Evolutionary conservation across 139 green algal species (phyloP).

Genomic region (Haematococcus lacustris): DNA sequence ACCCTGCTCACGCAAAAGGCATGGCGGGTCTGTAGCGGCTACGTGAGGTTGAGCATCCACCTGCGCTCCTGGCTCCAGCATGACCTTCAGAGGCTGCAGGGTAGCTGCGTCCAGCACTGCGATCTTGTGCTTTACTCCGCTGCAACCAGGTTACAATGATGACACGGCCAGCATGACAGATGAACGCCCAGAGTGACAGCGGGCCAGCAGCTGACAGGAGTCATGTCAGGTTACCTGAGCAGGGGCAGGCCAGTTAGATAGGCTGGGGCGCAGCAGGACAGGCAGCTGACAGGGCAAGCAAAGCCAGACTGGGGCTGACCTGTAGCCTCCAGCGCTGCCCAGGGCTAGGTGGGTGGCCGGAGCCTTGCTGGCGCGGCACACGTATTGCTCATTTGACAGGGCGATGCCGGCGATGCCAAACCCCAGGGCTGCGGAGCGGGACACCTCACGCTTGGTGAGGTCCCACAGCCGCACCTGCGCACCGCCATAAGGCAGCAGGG

Average conservation of each 20-base stretch:
- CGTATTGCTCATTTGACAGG: conserved; percentile 13
- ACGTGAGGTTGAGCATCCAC: too few species aligned
- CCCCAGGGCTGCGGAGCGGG: conserved; percentile 14
- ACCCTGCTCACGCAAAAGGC: too few species aligned
- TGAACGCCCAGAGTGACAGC: too few species aligned
- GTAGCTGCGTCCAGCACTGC: conserved; percentile 33
- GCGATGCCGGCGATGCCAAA: conserved; percentile 20
- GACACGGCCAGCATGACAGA: too few species aligned
- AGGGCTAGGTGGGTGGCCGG: conserved; percentile 26
- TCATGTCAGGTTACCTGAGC: too few species aligned
- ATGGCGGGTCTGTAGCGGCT: too few species aligned
- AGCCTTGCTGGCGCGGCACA: background rate
- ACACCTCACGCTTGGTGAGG: conserved; percentile 15
- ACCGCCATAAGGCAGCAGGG: background rate
- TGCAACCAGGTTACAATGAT: too few species aligned
- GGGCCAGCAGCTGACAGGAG: too few species aligned
- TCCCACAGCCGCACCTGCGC: conserved; percentile 38
- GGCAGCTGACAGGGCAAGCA: too few species aligned
- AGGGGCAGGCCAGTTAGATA: too few species aligned
- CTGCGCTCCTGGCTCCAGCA: conserved; percentile 22
- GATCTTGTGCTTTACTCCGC: conserved; percentile 28
- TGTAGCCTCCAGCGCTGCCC: conserved; percentile 15
- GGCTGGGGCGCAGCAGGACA: too few species aligned
- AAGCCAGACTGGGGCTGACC: too few species aligned
- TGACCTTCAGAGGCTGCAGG: conserved; percentile 37